These are phyloP conservation scores for Platanus orientalis DNA, from an alignment of 164 flowering plant species.

Conservation along the genomic window DNA sequence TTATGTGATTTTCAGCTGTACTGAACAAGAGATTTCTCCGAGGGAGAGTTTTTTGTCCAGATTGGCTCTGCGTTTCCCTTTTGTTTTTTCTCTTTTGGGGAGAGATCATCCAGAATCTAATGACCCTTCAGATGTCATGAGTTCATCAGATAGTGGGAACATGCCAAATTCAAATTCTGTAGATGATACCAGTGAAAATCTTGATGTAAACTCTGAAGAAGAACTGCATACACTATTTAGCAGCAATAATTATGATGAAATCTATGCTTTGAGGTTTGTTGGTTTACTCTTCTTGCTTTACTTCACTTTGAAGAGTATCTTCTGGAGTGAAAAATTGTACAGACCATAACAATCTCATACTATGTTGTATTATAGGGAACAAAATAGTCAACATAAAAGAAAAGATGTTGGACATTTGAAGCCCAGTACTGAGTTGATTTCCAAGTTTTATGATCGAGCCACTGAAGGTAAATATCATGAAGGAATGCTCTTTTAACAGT, in stretches of 20 bases:
- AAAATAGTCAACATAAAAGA: constrained; percentile 15
- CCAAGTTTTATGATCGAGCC: constrained; percentile 15
- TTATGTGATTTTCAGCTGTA: constrained; percentile 26
- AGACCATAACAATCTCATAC: neutral
- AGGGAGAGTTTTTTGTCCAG: constrained; percentile 55
- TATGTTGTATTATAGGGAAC: constrained; percentile 15
- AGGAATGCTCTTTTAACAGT: neutral
- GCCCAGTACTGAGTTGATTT: constrained; percentile 10
- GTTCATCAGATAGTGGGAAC: constrained; percentile 18
- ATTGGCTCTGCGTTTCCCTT: constrained; percentile 62
- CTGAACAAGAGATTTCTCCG: constrained; percentile 26
- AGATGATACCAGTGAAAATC: constrained; percentile 19
- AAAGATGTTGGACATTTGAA: constrained; percentile 19
- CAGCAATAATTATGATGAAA: constrained; percentile 21
- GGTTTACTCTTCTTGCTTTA: constrained; percentile 5
- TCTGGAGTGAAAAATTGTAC: neutral
- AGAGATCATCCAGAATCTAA: constrained; percentile 23
- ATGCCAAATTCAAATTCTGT: constrained; percentile 14
- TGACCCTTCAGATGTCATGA: constrained; percentile 15
- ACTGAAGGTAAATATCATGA: constrained; percentile 36
- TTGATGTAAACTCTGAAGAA: constrained; percentile 26
- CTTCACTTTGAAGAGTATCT: neutral
- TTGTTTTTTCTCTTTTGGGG: constrained; percentile 52
- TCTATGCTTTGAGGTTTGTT: constrained; percentile 32
- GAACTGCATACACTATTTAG: constrained; percentile 19